These are phyloP conservation scores for Suhomyces sp. DNA, from an alignment of 805 yeast species.

Conservation along the genomic window DNA sequence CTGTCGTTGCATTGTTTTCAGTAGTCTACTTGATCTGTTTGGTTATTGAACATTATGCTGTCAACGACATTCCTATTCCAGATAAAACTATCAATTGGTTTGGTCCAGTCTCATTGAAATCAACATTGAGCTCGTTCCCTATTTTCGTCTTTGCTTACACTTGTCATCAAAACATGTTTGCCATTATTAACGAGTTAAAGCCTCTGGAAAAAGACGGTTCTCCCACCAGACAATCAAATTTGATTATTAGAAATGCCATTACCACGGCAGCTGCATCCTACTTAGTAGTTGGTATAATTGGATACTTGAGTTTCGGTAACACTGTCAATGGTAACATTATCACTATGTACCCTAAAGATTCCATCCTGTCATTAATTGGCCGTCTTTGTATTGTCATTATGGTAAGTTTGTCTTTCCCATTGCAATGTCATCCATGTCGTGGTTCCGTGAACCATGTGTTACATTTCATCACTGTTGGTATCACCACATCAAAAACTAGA, in stretches of 20 bases:
- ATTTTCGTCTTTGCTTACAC: slow-evolving; percentile 79
- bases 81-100: slow-evolving; percentile 23
- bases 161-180: slow-evolving; percentile 78
- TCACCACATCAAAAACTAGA: slow-evolving; percentile 24
- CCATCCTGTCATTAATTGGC: slow-evolving; percentile 51
- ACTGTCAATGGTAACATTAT: slow-evolving; percentile 65
- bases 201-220: slow-evolving; percentile 36
- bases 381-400: slow-evolving; percentile 63
- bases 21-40: slow-evolving; percentile 60
- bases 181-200: slow-evolving; percentile 66
- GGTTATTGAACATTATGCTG: slow-evolving; percentile 50
- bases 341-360: slow-evolving; percentile 59
- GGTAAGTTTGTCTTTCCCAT: slow-evolving; percentile 76
- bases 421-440: slow-evolving; percentile 80
- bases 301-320: slow-evolving; percentile 74
- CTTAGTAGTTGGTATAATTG: slow-evolving; percentile 61
- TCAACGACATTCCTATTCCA: slow-evolving; percentile 20
- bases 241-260: slow-evolving; percentile 54
- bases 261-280: slow-evolving; percentile 57
- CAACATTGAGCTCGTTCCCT: slow-evolving; percentile 61
- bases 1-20: slow-evolving; percentile 66
- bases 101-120: slow-evolving; percentile 42
- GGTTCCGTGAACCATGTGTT: slow-evolving; percentile 67
- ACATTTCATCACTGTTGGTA: slow-evolving; percentile 45
- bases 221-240: slow-evolving; percentile 47